These are phyloP conservation scores for Lecanicillium sp. DNA, from an alignment of 2,329 filamentous ascomycete genomes.

Conservation along the genomic window DNA sequence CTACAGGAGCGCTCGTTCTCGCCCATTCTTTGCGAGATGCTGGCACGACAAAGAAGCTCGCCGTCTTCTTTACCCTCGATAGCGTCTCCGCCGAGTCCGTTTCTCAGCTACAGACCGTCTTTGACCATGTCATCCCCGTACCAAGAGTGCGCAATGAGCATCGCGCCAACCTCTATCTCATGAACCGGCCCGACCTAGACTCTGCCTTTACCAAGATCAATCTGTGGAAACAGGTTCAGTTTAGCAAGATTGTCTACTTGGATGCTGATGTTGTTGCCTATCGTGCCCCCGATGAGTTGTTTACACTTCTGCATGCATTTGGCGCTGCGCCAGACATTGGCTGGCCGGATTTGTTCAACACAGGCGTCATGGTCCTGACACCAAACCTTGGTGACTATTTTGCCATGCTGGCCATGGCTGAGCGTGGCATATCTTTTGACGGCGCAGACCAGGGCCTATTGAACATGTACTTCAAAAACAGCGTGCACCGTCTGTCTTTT, in stretches of 20 bases:
- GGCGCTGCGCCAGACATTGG: constrained; percentile 85
- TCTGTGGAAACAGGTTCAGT: constrained; percentile 86
- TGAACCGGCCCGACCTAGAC: constrained; percentile 84
- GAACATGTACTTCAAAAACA: constrained; percentile 85
- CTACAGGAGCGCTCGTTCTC: constrained; percentile 79
- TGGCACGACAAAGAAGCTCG: constrained; percentile 77
- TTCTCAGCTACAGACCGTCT: constrained; percentile 72
- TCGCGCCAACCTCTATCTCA: constrained; percentile 78
- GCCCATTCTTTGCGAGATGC: constrained; percentile 91
- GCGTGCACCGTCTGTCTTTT: constrained; percentile 84
- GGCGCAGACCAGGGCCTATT: constrained; percentile 92
- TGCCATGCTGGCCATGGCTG: constrained; percentile 74
- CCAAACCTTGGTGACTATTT: constrained; percentile 85
- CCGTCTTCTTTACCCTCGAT: constrained; percentile 74
- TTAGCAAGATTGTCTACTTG: constrained; percentile 86
- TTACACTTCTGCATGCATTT: constrained; percentile 53
- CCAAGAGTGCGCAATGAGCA: constrained; percentile 67
- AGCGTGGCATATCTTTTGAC: constrained; percentile 86
- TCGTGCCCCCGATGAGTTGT: constrained; percentile 86
- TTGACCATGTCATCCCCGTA: constrained; percentile 83
- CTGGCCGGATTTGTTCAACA: constrained; percentile 98
- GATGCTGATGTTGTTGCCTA: constrained; percentile 92
- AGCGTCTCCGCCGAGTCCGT: constrained; percentile 68
- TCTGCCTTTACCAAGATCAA: constrained; percentile 96
- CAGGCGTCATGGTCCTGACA: constrained; percentile 86